Evolutionary conservation across 1,284 basidiomycete genomes (phyloP).

Genomic region (Athelia sp.): DNA sequence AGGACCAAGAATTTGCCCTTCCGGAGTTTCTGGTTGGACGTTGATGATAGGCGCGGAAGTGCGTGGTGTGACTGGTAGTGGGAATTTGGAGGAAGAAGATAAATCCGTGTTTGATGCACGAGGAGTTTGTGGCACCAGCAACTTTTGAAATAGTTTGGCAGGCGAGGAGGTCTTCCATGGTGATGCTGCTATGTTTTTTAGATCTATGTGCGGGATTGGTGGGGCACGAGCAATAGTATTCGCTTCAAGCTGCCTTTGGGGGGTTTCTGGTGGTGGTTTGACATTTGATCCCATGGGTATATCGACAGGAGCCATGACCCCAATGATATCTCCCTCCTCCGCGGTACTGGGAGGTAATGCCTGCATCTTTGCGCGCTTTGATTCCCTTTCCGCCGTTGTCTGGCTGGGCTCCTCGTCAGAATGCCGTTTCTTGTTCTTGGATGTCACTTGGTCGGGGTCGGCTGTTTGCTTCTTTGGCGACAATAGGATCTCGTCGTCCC

Average conservation of each 20-base stretch:
- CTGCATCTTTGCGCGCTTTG: background rate
- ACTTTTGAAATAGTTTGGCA: background rate
- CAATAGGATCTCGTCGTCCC: constrained; percentile 1
- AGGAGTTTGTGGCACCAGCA: background rate
- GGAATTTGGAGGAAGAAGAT: background rate
- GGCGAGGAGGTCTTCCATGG: background rate
- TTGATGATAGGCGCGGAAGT: background rate
- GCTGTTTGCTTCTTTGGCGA: background rate
- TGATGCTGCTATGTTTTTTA: background rate
- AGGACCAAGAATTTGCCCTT: background rate
- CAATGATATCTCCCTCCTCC: background rate
- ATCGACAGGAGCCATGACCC: too few species aligned
- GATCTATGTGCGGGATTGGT: background rate
- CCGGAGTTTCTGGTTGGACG: background rate
- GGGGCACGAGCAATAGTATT: background rate
- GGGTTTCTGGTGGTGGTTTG: too few species aligned
- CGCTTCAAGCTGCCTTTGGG: too few species aligned
- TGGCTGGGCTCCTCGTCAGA: background rate
- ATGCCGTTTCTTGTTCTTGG: background rate
- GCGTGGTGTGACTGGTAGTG: background rate
- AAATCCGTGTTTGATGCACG: background rate
- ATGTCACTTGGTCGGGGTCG: background rate
- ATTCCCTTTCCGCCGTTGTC: background rate
- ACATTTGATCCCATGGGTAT: too few species aligned
- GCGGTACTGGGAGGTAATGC: background rate